These are phyloP conservation scores for Zymoseptoria tritici DNA, from an alignment of 2,329 filamentous ascomycete genomes.

Conservation along the genomic window DNA sequence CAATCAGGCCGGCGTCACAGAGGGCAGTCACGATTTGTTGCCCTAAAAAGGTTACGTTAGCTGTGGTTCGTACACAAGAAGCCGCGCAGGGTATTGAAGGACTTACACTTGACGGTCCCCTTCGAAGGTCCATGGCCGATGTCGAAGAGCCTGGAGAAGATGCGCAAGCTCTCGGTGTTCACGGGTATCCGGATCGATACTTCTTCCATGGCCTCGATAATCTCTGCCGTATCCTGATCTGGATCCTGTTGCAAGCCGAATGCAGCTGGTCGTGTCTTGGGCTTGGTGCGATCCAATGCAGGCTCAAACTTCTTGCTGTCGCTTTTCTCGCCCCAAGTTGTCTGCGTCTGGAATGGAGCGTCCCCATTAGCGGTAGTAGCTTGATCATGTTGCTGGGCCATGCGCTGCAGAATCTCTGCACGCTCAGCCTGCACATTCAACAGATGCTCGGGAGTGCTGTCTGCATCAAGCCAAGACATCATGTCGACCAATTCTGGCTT, in stretches of 20 bases:
- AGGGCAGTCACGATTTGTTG: neutral
- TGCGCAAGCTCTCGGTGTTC: slow-evolving; percentile 1
- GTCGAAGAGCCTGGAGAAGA: slow-evolving; percentile 3
- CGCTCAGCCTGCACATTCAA: neutral
- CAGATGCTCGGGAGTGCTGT: neutral
- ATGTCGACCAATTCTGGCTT: too few relatives aligned
- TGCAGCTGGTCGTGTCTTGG: neutral
- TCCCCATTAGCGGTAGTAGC: neutral
- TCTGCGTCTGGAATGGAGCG: neutral
- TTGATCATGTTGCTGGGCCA: neutral
- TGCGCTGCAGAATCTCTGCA: neutral
- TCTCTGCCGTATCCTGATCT: too few relatives aligned
- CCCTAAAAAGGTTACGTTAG: neutral
- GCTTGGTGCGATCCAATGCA: neutral
- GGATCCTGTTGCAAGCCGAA: too few relatives aligned
- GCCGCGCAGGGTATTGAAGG: neutral
- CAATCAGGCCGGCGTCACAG: slow-evolving; percentile 7
- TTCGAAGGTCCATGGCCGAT: neutral
- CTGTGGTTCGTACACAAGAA: too few relatives aligned
- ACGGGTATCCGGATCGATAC: neutral
- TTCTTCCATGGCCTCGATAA: neutral
- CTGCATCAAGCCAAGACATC: neutral
- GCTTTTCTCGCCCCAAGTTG: neutral
- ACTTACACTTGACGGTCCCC: slow-evolving; percentile 3
- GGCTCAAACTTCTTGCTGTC: neutral